These are phyloP conservation scores for Kwoniella botswanensis DNA, from an alignment of 768 basidiomycete species.

Conservation along the genomic window DNA sequence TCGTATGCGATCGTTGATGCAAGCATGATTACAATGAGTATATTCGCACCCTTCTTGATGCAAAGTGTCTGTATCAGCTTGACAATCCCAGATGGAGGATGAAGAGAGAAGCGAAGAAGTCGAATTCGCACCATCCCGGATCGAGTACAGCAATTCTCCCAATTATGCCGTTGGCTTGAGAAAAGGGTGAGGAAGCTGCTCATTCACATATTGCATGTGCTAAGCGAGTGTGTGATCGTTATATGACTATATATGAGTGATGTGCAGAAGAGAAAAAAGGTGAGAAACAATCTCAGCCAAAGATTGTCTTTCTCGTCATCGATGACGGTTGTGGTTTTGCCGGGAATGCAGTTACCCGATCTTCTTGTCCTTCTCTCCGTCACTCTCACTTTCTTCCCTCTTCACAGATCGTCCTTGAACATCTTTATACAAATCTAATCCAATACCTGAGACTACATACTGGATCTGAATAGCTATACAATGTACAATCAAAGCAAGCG, in stretches of 20 bases:
- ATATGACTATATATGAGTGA: neutral
- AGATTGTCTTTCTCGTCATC: slow-evolving; percentile 9
- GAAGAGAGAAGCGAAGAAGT: too few species aligned
- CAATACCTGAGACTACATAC: neutral
- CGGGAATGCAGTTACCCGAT: slow-evolving; percentile 15
- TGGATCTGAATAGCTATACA: neutral
- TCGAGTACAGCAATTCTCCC: too few species aligned
- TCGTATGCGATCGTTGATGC: too few species aligned
- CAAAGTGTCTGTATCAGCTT: too few species aligned
- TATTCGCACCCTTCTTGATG: too few species aligned
- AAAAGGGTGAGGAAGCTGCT: too few species aligned
- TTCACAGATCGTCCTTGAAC: neutral
- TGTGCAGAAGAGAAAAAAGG: neutral
- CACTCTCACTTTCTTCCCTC: neutral
- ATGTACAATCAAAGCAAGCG: slow-evolving; percentile 21
- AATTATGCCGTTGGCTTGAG: too few species aligned
- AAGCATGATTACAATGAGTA: too few species aligned
- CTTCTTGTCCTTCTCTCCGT: neutral
- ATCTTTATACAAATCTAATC: neutral
- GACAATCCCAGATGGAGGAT: too few species aligned
- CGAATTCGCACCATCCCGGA: too few species aligned
- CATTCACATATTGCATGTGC: too few species aligned
- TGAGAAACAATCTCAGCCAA: neutral
- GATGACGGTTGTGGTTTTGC: neutral
- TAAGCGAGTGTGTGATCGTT: too few species aligned